A percentile compares a stretch with the other conserved stretches of the same genome.
Conservation (phyloP, 257 asterid genomes). For the Scutellaria galericulata region DNA sequence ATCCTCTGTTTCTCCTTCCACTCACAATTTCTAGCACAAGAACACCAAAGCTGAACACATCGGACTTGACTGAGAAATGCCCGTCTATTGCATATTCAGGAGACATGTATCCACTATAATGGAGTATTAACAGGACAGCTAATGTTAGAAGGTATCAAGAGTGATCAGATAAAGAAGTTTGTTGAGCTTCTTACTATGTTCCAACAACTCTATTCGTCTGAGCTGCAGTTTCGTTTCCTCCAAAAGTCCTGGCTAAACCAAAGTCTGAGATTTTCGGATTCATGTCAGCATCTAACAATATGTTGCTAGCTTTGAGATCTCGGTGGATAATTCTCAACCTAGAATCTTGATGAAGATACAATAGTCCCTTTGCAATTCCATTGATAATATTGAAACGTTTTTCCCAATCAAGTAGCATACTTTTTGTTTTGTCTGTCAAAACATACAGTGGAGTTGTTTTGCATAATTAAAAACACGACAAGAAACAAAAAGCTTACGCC, state of each 20-base stretch:
- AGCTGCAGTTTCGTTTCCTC: conserved; percentile 14
- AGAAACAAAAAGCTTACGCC: no score
- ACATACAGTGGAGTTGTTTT: not conserved
- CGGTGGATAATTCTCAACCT: not conserved
- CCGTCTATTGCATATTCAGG: conserved; percentile 24
- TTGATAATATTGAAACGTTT: conserved; percentile 7
- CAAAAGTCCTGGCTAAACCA: conserved; percentile 14
- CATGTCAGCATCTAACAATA: conserved; percentile 21
- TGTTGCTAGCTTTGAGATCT: conserved; percentile 8
- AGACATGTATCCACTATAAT: conserved; percentile 24
- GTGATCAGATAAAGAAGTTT: not conserved
- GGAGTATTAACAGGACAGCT: not conserved
- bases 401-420: conserved; percentile 14
- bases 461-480: no score
- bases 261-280: conserved; percentile 23
- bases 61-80: conserved; percentile 12
- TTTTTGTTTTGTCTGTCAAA: not conserved
- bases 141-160: not conserved
- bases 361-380: conserved; percentile 23
- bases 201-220: conserved; percentile 23
- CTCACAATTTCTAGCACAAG: conserved; percentile 15
- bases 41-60: conserved; percentile 26
- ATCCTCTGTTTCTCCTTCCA: conserved; percentile 27
- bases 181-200: conserved; percentile 12
- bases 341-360: conserved; percentile 32